Evolutionary conservation across 306 rosid genomes (phyloP), one percentile per base, ranked within the genome.

Genomic region (Abrus pulchellus): DNA sequence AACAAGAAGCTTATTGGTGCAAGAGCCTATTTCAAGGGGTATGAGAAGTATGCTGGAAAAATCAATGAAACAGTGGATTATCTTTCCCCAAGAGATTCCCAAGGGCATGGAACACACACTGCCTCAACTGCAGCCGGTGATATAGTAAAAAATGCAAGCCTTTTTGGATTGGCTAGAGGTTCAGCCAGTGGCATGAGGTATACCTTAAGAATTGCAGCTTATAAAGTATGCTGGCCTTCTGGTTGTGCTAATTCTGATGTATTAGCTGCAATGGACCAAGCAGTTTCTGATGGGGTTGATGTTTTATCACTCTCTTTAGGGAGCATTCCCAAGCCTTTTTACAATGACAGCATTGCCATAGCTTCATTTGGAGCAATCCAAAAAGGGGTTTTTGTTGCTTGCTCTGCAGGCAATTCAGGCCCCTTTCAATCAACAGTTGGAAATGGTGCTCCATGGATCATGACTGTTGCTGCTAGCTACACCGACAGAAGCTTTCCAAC

Each of bases 41-140:
- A 92, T 36, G 97, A 92, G 79, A 77, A 83, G 2, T 12, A 9
- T 34, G 50, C 64, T 1, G 93, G 94, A 36, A 83, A 70, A 79
- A 71, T 92, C 82, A 90, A 87, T 2, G 87, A 56, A 64, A 86
- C 92, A 2, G 41, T 6, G 11, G 87, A 82, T 27, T 92, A 75
- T 77, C 80, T 83, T 41, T 92, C 94, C 0, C 60, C 97, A 1
- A 84, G 94, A 49, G 97, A 92, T 59, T 83, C 87, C 0, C 70
- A 83, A 53, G 97, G 94, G 1, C 97, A 92, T 33, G 94, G 97
- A 47, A 92, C 97, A 9, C 94, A 90, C 86, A 92, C 97, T n/a
- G 89, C 94, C 11, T 92, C 94, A 3, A 92, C 92, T 8, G 90
- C 91, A 40, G 93, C 91, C 0, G 97, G 97, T 29, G 57, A 82